Conservation (phyloP, 2,329 filamentous ascomycete species). For the Bipolaris gigantea region DNA sequence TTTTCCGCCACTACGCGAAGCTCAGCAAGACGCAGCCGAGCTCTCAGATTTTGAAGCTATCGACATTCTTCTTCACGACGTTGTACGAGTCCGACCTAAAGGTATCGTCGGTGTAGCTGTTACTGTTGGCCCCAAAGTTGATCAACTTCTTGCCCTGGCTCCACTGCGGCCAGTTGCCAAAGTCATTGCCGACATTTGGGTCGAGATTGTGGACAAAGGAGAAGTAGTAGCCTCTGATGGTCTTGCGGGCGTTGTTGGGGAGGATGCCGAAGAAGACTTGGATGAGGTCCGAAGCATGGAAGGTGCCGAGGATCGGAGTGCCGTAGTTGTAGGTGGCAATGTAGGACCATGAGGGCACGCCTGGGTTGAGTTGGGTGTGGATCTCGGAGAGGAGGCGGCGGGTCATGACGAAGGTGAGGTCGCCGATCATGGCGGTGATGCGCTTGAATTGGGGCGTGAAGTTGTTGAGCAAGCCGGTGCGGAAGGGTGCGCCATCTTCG, state of each 20-base stretch:
- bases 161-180: slow-evolving; percentile 60
- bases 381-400: slow-evolving; percentile 64
- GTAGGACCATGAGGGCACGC: slow-evolving; percentile 73
- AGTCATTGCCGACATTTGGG: slow-evolving; percentile 61
- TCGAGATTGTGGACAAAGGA: slow-evolving; percentile 71
- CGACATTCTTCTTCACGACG: slow-evolving; percentile 43
- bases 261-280: slow-evolving; percentile 68
- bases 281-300: slow-evolving; percentile 71
- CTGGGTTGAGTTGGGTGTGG: slow-evolving; percentile 53
- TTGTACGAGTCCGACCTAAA: slow-evolving; percentile 53
- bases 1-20: background rate
- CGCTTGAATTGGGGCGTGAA: slow-evolving; percentile 78
- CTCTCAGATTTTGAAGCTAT: slow-evolving; percentile 16
- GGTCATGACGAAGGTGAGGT: slow-evolving; percentile 72
- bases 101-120: slow-evolving; percentile 50
- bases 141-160: slow-evolving; percentile 54
- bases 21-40: background rate
- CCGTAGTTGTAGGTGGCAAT: slow-evolving; percentile 72
- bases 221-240: slow-evolving; percentile 70
- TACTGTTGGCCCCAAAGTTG: slow-evolving; percentile 49
- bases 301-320: slow-evolving; percentile 72
- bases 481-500: slow-evolving; percentile 69
- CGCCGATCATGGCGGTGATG: slow-evolving; percentile 73
- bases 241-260: slow-evolving; percentile 62
- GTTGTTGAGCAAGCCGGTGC: slow-evolving; percentile 68